A percentile compares a stretch with the other conserved stretches of the same genome.
These are phyloP conservation scores for Rutstroemia sp. DNA, from an alignment of 2,329 filamentous ascomycete species.

Conservation along the genomic window DNA sequence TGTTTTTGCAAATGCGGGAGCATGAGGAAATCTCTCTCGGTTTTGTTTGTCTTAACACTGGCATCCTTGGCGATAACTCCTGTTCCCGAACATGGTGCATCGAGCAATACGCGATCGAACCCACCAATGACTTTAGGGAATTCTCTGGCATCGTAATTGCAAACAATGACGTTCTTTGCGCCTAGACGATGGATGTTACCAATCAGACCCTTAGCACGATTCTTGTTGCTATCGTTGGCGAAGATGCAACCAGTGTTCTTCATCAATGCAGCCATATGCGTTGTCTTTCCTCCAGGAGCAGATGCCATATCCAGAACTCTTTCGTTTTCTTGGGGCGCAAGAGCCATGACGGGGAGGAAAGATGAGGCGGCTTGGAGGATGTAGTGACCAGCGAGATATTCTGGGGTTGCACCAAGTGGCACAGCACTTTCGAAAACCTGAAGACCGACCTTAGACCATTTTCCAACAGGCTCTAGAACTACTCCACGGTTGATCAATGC, in stretches of 20 bases:
- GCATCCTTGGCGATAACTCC: conserved; percentile 97
- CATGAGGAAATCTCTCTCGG: conserved; percentile 86
- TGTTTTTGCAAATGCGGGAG: conserved; percentile 95
- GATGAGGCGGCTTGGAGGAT: conserved; percentile 95
- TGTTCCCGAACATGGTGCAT: conserved; percentile 93
- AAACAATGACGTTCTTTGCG: conserved; percentile 88
- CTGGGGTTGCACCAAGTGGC: conserved; percentile 79
- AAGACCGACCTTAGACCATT: conserved; percentile 96
- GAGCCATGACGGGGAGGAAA: conserved; percentile 95
- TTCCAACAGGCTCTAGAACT: conserved; percentile 90
- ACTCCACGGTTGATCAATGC: conserved; percentile 93
- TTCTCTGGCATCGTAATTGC: conserved; percentile 88
- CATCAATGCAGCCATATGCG: conserved; percentile 93
- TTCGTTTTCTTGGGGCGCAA: conserved; percentile 89
- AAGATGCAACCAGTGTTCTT: conserved; percentile 94
- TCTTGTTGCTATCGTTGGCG: conserved; percentile 93
- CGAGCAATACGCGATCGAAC: conserved; percentile 88
- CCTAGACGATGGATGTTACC: conserved; percentile 96
- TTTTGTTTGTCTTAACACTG: conserved; percentile 97
- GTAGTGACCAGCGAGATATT: conserved; percentile 96
- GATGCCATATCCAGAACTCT: conserved; percentile 88
- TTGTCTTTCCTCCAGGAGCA: conserved; percentile 92
- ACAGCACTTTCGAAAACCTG: conserved; percentile 90
- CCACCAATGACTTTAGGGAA: conserved; percentile 93
- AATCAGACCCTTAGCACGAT: conserved; percentile 91